Base-by-base conservation (phyloP, 495 filamentous ascomycete species). In the Penicillium cinerascens region DNA sequence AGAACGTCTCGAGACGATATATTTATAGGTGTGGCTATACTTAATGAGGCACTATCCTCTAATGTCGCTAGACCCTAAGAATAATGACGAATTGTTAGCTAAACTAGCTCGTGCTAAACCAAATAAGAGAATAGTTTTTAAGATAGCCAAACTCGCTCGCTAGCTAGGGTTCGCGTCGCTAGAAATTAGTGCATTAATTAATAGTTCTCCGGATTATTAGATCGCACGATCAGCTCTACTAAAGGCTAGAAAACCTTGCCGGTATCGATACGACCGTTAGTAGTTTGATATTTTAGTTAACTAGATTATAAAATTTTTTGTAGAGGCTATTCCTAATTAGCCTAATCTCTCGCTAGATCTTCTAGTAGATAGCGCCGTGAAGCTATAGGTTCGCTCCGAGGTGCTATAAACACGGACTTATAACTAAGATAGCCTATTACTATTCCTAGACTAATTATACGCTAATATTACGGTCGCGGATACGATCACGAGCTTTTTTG, bases 371-470 rank as follows among this genome's bases (percentile, higher is more conserved):
- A 38, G 44, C 10, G 41, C 47, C 11, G 23, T 65, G 4, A 54
- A 60, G 46, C 44, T 35, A 10, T 39, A 51, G 46, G 48, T 21
- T 39, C 55, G 60, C n/a, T 62, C 55, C 20, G 57, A 63, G 47
- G 42, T 49, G 10, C 63, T 56, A 20, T 42, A 21, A 51, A 50
- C 44, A 38, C 49, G 46, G 16, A 50, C 55, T 38, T 52, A 66
- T 6, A 27, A 53, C 44, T 44, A 56, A 29, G 64, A 70, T 46
- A 35, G 44, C 21, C 38, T 40, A 3, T 53, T 50, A 2, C 60
- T 72, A 15, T 74, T 71, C 50, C 11, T 69, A 3, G 59, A 67
- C 44, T 44, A 53, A 16, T 26, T 73, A 20, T 52, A 69, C 43
- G 52, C 54, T 16, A 51, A 61, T 17, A 37, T 55, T 38, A 10